Conservation (phyloP, 1,284 basidiomycete species). For the Heterobasidion irregulare region DNA sequence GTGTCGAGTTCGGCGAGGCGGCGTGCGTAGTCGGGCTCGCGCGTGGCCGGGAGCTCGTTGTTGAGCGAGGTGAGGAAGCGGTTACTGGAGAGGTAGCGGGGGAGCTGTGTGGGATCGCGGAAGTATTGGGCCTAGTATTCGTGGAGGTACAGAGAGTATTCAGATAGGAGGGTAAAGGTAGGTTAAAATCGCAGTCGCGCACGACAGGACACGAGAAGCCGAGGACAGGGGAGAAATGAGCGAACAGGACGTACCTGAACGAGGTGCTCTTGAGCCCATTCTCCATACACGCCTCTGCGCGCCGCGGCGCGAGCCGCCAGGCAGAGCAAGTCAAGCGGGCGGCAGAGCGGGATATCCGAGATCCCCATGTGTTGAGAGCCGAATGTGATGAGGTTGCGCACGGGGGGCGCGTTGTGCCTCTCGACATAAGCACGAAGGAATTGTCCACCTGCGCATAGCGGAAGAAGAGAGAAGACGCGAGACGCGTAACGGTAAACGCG, state of each 20-base stretch:
- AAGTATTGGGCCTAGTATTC: conserved; percentile 80
- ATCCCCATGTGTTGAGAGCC: conserved; percentile 84
- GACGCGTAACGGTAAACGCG: not conserved
- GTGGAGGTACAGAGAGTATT: not conserved
- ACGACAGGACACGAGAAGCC: not conserved
- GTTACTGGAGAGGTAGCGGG: conserved; percentile 64
- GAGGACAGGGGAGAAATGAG: not conserved
- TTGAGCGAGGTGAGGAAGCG: conserved; percentile 70
- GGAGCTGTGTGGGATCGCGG: conserved; percentile 75
- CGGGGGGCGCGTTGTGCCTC: conserved; percentile 68
- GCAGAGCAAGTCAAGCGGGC: conserved; percentile 68
- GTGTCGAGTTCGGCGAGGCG: conserved; percentile 52
- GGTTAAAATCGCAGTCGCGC: not conserved
- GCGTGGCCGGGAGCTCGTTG: conserved; percentile 47
- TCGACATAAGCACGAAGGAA: conserved; percentile 90
- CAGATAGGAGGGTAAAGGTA: too few species aligned
- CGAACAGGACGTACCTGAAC: conserved; percentile 49
- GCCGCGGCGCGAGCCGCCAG: conserved; percentile 67
- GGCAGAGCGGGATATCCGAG: conserved; percentile 72
- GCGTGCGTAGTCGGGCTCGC: conserved; percentile 52
- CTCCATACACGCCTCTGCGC: conserved; percentile 69
- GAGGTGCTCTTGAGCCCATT: conserved; percentile 78
- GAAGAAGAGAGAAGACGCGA: not conserved
- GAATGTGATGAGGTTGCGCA: conserved; percentile 86
- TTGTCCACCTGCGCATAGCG: conserved; percentile 50